Evolutionary conservation across 2,329 filamentous ascomycete genomes (phyloP), one percentile per base, ranked within the genome.

Genomic region (Colletotrichum theobromicola): DNA sequence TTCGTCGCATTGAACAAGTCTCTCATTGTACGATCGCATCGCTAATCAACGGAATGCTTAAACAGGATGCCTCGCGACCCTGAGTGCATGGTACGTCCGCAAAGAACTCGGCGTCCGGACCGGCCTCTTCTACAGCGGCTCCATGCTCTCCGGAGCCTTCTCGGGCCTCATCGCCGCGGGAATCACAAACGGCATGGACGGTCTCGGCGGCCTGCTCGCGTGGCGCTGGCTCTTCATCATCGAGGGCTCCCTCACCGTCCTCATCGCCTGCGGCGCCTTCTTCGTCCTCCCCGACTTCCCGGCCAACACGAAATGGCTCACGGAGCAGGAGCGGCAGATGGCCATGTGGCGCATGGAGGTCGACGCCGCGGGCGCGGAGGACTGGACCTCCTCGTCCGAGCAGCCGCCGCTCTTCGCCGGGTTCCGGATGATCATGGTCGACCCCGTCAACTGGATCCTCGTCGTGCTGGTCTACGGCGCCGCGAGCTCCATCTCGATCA

Each of bases 181-280:
- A 1, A 75, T 79, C 34, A 75, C 72, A 7, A 72, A 53, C 35
- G 68, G 73, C 24, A 73, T 76, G 75, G 73, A 76, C 21, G 75
- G 73, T 7, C 24, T 58, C 9, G 24, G 28, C 16, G 75, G 75
- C 1, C 66, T 76, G 1, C 65, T 69, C 18, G 75, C 69, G 3
- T 91, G 90, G 90, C 88, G 89, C 79, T 91, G 89, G 89, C 84
- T 91, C 7, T 83, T 87, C 60, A 77, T 86, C 7, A 79, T 87
- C 2, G 84, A 87, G 50, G 78, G 85, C 13, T 53, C 35, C n/a
- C 62, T 70, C 15, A 55, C 24, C 4, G n/a, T 53, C 5, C 42
- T 87, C 4, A 86, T 92, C 71, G 91, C 90, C 1, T 32, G 81
- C 10, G 75, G 76, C 66, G 81, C 82, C 2, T 79, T 79, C 76